phyloP scores from a whole-genome alignment of 1,139 yeast genomes.

The Maudiozyma humilis region DNA sequence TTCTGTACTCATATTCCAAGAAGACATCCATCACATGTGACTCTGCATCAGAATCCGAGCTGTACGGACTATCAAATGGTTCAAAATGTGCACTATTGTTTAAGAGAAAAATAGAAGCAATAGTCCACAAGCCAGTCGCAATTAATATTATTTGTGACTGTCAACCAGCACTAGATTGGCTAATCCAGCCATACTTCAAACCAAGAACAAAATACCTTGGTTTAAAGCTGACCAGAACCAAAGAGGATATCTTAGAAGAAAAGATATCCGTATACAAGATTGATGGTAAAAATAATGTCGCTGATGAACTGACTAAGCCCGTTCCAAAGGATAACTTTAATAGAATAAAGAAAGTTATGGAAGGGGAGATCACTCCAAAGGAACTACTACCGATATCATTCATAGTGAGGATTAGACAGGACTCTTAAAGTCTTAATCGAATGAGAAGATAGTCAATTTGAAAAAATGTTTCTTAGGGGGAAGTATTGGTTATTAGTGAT shows the following conservation, averaged over 20 bases:
- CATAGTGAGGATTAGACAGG: too few species aligned
- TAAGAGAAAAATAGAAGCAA: too few species aligned
- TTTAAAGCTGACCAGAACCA: neutral
- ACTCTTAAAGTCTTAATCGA: too few species aligned
- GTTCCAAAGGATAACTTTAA: neutral
- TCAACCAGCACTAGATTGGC: neutral
- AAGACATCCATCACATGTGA: neutral
- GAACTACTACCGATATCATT: neutral
- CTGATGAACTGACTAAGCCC: slow-evolving; percentile 1
- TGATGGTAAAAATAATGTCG: slow-evolving; percentile 1
- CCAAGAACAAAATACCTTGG: neutral
- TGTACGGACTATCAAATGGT: neutral
- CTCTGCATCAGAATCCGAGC: neutral
- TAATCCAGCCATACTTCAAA: neutral
- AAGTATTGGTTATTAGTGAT: too few species aligned
- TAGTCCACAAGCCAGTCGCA: neutral
- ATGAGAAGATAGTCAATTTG: too few species aligned
- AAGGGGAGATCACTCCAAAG: neutral
- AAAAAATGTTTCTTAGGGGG: too few species aligned
- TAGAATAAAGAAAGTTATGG: neutral
- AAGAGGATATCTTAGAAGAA: neutral
- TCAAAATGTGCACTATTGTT: neutral
- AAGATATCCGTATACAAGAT: neutral
- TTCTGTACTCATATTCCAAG: neutral
- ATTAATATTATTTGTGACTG: neutral